These are phyloP conservation scores for Saccharomycopsis sp. DNA, from an alignment of 805 yeast genomes.

Conservation along the genomic window DNA sequence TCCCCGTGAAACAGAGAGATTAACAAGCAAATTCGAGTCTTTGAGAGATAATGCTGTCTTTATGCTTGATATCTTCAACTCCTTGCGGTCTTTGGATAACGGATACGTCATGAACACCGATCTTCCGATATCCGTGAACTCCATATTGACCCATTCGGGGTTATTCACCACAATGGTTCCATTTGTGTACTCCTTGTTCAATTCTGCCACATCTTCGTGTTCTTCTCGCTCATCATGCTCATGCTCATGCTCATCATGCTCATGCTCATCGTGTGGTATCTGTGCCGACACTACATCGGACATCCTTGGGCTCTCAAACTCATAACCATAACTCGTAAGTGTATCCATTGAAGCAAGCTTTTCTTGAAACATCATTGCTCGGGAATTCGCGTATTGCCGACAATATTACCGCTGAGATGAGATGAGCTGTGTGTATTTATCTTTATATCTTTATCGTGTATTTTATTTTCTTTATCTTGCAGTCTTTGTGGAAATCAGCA, in stretches of 20 bases:
- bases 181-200: neutral
- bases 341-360: neutral
- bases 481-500: neutral
- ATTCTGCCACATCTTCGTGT: neutral
- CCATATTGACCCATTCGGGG: conserved; percentile 48
- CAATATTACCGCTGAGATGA: too few species aligned
- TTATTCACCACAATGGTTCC: neutral
- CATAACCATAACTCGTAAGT: neutral
- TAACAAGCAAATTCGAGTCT: conserved; percentile 28
- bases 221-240: neutral
- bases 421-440: too few species aligned
- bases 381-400: too few species aligned
- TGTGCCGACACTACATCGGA: too few species aligned
- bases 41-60: conserved; percentile 30
- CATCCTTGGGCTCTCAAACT: neutral
- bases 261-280: neutral
- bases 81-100: conserved; percentile 33
- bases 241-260: neutral
- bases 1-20: conserved; percentile 38
- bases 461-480: neutral
- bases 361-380: neutral
- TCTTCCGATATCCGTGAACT: conserved; percentile 38
- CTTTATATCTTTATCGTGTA: too few species aligned
- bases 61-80: conserved; percentile 27
- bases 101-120: conserved; percentile 42